Evolutionary conservation across 1,284 basidiomycete species (phyloP), one percentile per base, ranked within the genome.

Genomic region (Microbotryum violaceum): DNA sequence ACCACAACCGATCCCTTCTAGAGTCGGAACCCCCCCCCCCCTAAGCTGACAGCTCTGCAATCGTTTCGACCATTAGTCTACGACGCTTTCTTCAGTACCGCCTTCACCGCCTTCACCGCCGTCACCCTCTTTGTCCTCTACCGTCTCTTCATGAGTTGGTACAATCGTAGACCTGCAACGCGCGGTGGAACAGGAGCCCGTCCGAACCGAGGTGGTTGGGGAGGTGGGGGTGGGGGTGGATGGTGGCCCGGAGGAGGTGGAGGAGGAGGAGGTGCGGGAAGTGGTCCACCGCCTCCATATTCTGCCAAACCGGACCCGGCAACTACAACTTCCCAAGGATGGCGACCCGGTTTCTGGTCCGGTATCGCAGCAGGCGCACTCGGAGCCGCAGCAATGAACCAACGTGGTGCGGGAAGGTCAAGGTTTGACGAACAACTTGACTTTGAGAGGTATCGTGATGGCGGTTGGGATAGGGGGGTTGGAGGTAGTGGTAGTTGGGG

Each of bases 341-440:
- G 78, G 53, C 83, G 83, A 78, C 85, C 86, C 4, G 89, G 88
- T 2, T 91, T 91, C 73, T 90, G 85, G 86, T 85, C 84, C 0
- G 89, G 90, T 18, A 81, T 86, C 14, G 81, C 82, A 1, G 71
- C 85, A 1, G 89, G 87, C 70, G 85, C 9, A 77, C 66, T 75
- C 79, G 27, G 69, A 71, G 25, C 50, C 63, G 52, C 63, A 65
- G 33, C 67, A 62, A 48, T 33, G 60, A 20, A 58, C 56, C 49
- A 46, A 68, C 66, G 58, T 37, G 44, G 58, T 57, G 69, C 69
- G 58, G 70, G n/a, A 42, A 33, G 37, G 56, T 59, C 46, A 59
- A 29, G 58, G 61, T 78, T 66, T 55, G 68, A 64, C 77, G 79
- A 61, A 82, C 85, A 65, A 84, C 83, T 83, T 81, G 84, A 73